Evolutionary conservation across 2,329 filamentous ascomycete species (phyloP).

Genomic region (Trichothecium sympodiale): DNA sequence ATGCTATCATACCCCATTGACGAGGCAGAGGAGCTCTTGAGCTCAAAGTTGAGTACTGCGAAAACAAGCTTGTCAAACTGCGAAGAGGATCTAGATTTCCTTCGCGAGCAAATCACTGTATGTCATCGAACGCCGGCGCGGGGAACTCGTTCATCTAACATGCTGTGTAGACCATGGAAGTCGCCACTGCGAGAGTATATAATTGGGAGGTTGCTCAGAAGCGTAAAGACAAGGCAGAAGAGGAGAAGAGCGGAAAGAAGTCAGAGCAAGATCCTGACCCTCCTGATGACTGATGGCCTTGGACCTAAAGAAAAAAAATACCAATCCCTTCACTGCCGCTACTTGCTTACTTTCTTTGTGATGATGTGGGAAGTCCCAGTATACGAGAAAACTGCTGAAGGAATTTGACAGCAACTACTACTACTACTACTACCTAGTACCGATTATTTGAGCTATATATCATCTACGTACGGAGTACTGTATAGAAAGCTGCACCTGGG

Average conservation of each 20-base stretch:
- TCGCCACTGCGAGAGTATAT: constrained; percentile 93
- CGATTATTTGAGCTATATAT: too few species aligned
- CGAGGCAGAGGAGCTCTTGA: constrained; percentile 72
- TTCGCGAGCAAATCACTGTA: constrained; percentile 94
- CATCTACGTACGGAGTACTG: too few species aligned
- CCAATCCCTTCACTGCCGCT: neutral
- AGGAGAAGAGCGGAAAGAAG: constrained; percentile 26
- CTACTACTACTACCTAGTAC: too few species aligned
- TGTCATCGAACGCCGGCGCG: constrained; percentile 15
- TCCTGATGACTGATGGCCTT: constrained; percentile 11
- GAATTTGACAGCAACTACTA: too few species aligned
- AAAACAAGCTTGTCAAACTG: constrained; percentile 75
- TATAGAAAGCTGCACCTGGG: too few species aligned
- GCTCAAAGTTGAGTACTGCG: constrained; percentile 67
- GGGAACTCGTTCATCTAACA: neutral
- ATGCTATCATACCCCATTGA: constrained; percentile 92
- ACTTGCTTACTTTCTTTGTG: too few species aligned
- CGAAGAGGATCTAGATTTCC: constrained; percentile 91
- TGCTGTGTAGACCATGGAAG: constrained; percentile 78
- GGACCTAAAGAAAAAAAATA: neutral
- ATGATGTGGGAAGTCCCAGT: too few species aligned
- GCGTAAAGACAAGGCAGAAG: constrained; percentile 69
- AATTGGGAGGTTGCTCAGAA: constrained; percentile 98
- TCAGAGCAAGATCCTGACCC: constrained; percentile 20
- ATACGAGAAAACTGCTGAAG: too few species aligned